Base-by-base conservation (phyloP, 2,329 filamentous ascomycete genomes). In the Colletotrichum cordylinicola region DNA sequence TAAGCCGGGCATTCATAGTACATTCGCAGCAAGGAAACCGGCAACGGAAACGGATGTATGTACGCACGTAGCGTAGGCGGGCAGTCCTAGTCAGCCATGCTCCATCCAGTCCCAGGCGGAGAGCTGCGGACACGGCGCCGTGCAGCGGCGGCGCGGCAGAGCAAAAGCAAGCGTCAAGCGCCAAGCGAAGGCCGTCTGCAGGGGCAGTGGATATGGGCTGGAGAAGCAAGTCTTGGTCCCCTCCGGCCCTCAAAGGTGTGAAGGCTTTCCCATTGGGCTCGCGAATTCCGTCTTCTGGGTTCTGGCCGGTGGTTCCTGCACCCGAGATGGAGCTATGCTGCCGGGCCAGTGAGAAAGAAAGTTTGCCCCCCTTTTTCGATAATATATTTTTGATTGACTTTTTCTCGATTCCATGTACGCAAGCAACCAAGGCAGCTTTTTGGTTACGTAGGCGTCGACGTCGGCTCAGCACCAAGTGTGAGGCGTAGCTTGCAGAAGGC, bases 161-260 rank as follows among this genome's bases (percentile, higher is more conserved):
- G 39, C 66, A 58, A 52, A 55, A 72, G 68, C 72, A 75, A 75
- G 68, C 31, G 61, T 33, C n/a, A 15, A 58, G 35, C 35, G 68
- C 68, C 52, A 75, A 72, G 72, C 52, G 72, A 72, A 48, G 43
- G 68, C 69, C 62, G 29, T 72, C 72, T 72, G 72, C 72, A 72
- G 68, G 68, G 55, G 68, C 39, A 56, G 35, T 55, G 61, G 61
- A 67, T 55, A 61, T 67, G 37, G 60, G 21, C 29, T 52, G 18
- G 61, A 55, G 29, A 39, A 35, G 58, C 24, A 18, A 33, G 24
- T 16, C 27, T 8, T 27, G 24, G 18, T 21, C 56, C 27, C 18
- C 27, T 12, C 24, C 27, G 56, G 33, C 16, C 24, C 24, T n/a
- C 56, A 33, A 21, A 29, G 58, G 58, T 33, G 56, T 33, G 39